These are phyloP conservation scores for Alternaria conjuncta DNA, from an alignment of 2,329 filamentous ascomycete species.

Conservation along the genomic window DNA sequence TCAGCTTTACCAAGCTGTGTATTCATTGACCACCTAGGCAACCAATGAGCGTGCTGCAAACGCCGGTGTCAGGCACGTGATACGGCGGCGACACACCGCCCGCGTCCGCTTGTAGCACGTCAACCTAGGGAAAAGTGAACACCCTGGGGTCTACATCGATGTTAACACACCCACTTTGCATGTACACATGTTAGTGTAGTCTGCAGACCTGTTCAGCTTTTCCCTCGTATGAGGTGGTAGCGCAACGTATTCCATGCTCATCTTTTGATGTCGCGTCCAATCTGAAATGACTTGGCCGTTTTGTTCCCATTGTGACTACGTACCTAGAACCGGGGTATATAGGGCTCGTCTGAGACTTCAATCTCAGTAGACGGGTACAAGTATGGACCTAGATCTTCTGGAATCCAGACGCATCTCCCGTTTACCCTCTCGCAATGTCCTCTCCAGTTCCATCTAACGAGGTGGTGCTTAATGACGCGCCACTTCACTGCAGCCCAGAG, in stretches of 20 bases:
- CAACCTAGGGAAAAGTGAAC: not conserved
- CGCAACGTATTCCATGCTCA: not conserved
- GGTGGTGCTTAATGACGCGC: not conserved
- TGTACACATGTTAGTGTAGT: not conserved
- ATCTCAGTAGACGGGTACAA: not conserved
- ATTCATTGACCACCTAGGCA: not conserved
- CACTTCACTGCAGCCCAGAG: not conserved
- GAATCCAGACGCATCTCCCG: not conserved
- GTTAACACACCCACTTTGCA: not conserved
- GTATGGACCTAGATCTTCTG: not conserved
- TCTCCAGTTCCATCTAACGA: not conserved
- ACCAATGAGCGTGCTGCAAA: not conserved
- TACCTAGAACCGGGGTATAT: not conserved
- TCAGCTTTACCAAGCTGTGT: not conserved
- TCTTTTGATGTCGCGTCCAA: not conserved
- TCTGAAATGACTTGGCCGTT: not conserved
- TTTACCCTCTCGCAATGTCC: not conserved
- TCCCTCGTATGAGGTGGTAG: not conserved
- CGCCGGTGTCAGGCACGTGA: not conserved
- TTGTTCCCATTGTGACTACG: not conserved
- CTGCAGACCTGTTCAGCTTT: not conserved
- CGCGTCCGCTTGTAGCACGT: not conserved
- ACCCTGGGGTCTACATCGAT: not conserved
- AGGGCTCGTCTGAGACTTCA: not conserved
- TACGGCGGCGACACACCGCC: not conserved